phyloP scores from a whole-genome alignment of 2,329 filamentous ascomycete genomes.

The Neopestalotiopsis sp. region DNA sequence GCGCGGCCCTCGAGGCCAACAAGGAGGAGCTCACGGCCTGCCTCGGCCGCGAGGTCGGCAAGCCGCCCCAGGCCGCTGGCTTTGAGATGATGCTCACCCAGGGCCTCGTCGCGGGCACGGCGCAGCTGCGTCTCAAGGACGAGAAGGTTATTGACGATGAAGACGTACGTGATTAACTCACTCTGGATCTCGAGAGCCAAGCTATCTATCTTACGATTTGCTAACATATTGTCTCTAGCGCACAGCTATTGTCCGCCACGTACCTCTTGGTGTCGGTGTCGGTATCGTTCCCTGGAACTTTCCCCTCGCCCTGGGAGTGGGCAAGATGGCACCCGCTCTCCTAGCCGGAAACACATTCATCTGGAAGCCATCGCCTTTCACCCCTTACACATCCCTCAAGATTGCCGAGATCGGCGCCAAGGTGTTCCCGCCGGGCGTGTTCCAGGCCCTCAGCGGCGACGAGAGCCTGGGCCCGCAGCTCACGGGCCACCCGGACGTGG shows the following conservation, averaged over 20 bases:
- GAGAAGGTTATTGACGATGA: slow-evolving; percentile 20
- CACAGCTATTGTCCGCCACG: background rate
- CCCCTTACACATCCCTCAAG: slow-evolving; percentile 57
- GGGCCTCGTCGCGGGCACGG: slow-evolving; percentile 37
- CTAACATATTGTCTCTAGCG: background rate
- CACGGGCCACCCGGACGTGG: slow-evolving; percentile 58
- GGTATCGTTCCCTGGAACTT: slow-evolving; percentile 10
- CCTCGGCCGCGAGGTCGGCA: slow-evolving; percentile 24
- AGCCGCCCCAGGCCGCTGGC: slow-evolving; percentile 22
- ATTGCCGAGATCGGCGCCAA: slow-evolving; percentile 54
- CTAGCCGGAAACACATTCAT: slow-evolving; percentile 6
- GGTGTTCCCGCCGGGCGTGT: slow-evolving; percentile 59
- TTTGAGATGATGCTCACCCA: slow-evolving; percentile 21
- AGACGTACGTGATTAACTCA: slow-evolving; percentile 17
- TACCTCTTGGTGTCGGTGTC: background rate
- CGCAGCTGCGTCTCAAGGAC: slow-evolving; percentile 32
- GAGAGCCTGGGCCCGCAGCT: slow-evolving; percentile 59
- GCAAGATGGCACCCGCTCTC: background rate
- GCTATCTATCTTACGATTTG: background rate
- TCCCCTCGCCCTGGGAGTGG: background rate
- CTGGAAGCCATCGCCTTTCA: slow-evolving; percentile 61
- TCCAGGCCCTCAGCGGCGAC: slow-evolving; percentile 61
- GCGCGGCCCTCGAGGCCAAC: slow-evolving; percentile 23
- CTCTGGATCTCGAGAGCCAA: too few relatives aligned
- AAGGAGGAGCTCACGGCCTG: slow-evolving; percentile 22